Base-by-base conservation (phyloP, 495 filamentous ascomycete genomes). In the Paragyromitra xinjiangensis region DNA sequence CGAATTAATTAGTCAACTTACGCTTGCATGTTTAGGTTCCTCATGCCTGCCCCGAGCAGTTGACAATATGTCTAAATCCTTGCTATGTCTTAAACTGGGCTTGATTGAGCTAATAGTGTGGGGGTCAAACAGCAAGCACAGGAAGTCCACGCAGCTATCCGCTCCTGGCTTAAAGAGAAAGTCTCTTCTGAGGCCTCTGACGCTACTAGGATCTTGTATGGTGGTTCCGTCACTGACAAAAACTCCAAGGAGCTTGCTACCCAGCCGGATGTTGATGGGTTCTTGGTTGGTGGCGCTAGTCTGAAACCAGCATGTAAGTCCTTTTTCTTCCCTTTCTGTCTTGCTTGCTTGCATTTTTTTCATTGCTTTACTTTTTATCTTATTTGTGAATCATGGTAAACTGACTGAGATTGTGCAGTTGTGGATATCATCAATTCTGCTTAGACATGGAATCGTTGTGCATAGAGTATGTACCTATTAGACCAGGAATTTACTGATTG, bases 251-350 rank as follows among this genome's bases (percentile, higher is more conserved):
- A 98, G 39, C 89, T 99, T 81, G 91, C 91, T 80, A 92, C 91
- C 86, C 89, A 98, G 89, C 83, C 87, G 72, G 95, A 98, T 87
- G 95, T 99, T 85, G 95, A 98, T 84, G 95, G 95, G 34, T 99
- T 99, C 89, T 89, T 99, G 80, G 95, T 99, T 83, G 95, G 95
- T 80, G 95, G 95, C 85, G 95, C 95, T 79, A 96, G 93, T 86
- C 89, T 99, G 87, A 99, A 99, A 90, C 95, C 95, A 81, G 95
- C 94, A 81, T 97, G 93, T 95, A 85, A 88, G 93, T 91, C 82
- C 39, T 42, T 24, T 58, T 67, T 1, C 58, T 48, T 61, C 12
- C 58, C 26, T 22, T 2, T 24, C 9, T 7, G 51, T 55, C 44
- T 48, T 48, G 12, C 44, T 44, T 8, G 6, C 44, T n/a, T 48